Percentiles rank a stretch among this genome's conserved stretches.
These are phyloP conservation scores for Sporisorium scitamineum DNA, from an alignment of 1,284 basidiomycete genomes.

Conservation along the genomic window DNA sequence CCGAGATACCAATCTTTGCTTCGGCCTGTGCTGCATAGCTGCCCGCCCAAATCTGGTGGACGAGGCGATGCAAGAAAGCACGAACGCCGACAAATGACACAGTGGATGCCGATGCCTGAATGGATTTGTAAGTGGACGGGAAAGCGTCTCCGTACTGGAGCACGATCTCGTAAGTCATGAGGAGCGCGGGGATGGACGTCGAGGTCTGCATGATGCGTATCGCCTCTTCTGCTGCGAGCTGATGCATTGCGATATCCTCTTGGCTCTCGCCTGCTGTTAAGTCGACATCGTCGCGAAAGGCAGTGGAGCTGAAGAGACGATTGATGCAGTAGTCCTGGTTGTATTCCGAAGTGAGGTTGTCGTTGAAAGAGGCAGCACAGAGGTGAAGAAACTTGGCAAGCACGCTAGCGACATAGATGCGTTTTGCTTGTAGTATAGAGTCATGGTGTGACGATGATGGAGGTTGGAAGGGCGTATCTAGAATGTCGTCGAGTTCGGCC, in stretches of 20 bases:
- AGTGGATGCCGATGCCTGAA: constrained; percentile 36
- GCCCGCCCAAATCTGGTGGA: constrained; percentile 68
- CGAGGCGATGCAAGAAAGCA: constrained; percentile 58
- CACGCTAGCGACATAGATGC: constrained; percentile 39
- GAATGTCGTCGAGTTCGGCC: constrained; percentile 60
- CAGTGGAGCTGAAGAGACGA: constrained; percentile 47
- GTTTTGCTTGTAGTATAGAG: constrained; percentile 22
- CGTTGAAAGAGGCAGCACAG: constrained; percentile 53
- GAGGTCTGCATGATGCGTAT: constrained; percentile 50
- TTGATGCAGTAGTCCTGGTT: constrained; percentile 56
- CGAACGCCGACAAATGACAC: constrained; percentile 44
- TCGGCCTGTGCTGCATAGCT: constrained; percentile 65
- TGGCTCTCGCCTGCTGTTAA: neutral
- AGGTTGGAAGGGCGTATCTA: constrained; percentile 43
- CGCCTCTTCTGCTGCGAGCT: constrained; percentile 44
- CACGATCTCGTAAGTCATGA: constrained; percentile 83
- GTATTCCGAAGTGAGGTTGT: constrained; percentile 40
- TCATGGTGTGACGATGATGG: constrained; percentile 7
- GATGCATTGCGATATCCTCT: constrained; percentile 34
- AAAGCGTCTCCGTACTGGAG: constrained; percentile 76
- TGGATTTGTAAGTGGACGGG: constrained; percentile 47
- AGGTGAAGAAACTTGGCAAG: constrained; percentile 57
- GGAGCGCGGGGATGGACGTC: constrained; percentile 86
- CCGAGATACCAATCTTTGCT: constrained; percentile 43
- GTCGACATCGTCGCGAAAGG: constrained; percentile 34